Evolutionary conservation across 805 yeast genomes (phyloP), one percentile per base, ranked within the genome.

Genomic region (Blastobotrys muscicola): DNA sequence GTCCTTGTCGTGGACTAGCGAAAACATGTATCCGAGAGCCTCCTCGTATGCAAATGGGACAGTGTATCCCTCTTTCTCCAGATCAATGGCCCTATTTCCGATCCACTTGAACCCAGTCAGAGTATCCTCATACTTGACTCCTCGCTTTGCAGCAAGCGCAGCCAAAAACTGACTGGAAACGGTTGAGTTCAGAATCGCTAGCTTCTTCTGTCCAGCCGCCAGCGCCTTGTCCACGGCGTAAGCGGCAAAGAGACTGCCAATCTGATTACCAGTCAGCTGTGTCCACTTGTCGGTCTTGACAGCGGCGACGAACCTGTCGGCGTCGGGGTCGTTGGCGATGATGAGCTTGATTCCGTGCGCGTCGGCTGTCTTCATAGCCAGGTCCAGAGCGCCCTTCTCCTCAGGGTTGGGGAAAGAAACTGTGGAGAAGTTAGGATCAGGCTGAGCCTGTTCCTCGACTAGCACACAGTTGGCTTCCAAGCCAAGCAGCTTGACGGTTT

Each of bases 61-160:
- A 3, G 42, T 49, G 54, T 57, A 76, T 0, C 94, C 95, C 36
- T 73, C 59, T 0, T 57, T 48, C 50, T 82, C 86, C 39, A 85
- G 66, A 6, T 80, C 83, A 31, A 82, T 76, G 2, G 95, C 92
- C 50, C 77, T 75, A 58, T 90, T 90, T 3, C 97, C 98, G 32
- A 90, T 81, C 98, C 98, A 90, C 64, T 90, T 90, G 69, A 90
- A 90, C 1, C 98, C 98, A 0, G 97, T 90, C 45, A 90, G 69
- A 0, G 97, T 90, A 49, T 92, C 97, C 35, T 67, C 71, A 61
- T 72, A 83, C 38, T 74, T 67, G 57, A 82, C 80, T 0, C 81
- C 80, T 38, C 75, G 69, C 3, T 55, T 57, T 3, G 69, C 60
- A 0, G 95, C 92, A 78, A 87, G 76, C 2, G 79, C 66, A 8